These are phyloP conservation scores for Hemileccinum rubropunctum DNA, from an alignment of 768 basidiomycete genomes.

Conservation along the genomic window DNA sequence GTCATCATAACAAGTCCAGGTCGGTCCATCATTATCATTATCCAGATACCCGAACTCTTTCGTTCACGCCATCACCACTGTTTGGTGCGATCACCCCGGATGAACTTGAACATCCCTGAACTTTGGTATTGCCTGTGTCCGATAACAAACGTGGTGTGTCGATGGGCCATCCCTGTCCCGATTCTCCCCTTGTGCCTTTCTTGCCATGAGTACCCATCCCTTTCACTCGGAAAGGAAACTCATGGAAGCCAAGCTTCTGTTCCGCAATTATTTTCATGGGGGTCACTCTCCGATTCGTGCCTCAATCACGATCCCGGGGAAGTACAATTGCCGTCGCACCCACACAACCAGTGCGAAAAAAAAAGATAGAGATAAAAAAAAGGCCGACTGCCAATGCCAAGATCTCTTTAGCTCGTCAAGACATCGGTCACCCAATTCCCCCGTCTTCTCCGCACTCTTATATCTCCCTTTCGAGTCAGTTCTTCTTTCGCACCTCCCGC, in stretches of 20 bases:
- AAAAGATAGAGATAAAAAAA: background rate
- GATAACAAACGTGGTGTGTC: too few species aligned
- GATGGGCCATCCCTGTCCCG: background rate
- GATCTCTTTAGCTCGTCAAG: background rate
- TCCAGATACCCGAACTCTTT: too few species aligned
- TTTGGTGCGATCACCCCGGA: too few species aligned
- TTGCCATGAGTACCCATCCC: background rate
- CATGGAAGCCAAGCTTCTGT: background rate
- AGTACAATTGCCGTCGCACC: background rate
- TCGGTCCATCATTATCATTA: too few species aligned
- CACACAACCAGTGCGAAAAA: background rate
- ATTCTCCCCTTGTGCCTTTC: slow-evolving; percentile 13
- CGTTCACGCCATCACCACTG: too few species aligned
- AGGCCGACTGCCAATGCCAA: background rate
- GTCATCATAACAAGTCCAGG: too few species aligned
- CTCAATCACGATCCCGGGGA: background rate
- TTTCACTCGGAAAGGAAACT: slow-evolving; percentile 10
- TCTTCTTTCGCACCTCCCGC: background rate
- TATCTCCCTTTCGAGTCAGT: slow-evolving; percentile 1
- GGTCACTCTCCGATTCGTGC: background rate
- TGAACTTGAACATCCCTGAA: too few species aligned
- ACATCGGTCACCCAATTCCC: background rate
- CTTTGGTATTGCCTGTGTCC: too few species aligned
- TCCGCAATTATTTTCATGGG: too few species aligned
- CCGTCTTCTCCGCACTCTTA: slow-evolving; percentile 10